Evolutionary conservation across 108 stramenopile genomes (phyloP).

Genomic region (Skeletonema marinoi): DNA sequence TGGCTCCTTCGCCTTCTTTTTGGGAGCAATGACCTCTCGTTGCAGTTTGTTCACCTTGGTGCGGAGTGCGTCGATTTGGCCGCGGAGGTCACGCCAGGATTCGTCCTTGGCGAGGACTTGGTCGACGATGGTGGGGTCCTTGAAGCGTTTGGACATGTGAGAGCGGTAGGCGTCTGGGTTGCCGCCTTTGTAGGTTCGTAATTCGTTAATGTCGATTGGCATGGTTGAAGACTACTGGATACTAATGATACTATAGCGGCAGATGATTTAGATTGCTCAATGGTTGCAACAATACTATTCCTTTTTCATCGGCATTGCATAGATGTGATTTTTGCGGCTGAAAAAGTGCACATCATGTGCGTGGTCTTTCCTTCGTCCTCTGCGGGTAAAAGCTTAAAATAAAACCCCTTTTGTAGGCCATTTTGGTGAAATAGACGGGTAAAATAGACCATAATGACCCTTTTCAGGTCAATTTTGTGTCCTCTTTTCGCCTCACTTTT

Average conservation of each 20-base stretch:
- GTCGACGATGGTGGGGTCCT: slow-evolving; percentile 89
- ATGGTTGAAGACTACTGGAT: slow-evolving; percentile 25
- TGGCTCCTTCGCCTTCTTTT: slow-evolving; percentile 92
- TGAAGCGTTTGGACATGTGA: slow-evolving; percentile 85
- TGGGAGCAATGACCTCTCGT: slow-evolving; percentile 89
- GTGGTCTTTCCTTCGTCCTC: background rate
- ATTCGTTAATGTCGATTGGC: slow-evolving; percentile 95
- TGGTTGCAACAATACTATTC: background rate
- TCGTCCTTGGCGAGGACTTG: slow-evolving; percentile 91
- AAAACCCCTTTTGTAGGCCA: too few relatives aligned
- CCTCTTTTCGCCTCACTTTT: too few relatives aligned
- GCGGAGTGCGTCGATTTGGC: slow-evolving; percentile 75
- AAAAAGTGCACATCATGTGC: background rate
- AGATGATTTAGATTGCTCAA: background rate
- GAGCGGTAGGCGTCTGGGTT: slow-evolving; percentile 88
- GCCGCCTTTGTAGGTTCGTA: slow-evolving; percentile 93
- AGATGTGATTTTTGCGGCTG: background rate
- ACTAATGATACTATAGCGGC: background rate
- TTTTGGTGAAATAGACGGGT: too few relatives aligned
- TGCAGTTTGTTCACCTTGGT: slow-evolving; percentile 90
- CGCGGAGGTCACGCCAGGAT: slow-evolving; percentile 82
- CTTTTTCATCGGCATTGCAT: background rate
- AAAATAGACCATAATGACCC: too few relatives aligned
- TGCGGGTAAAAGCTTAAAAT: too few relatives aligned
- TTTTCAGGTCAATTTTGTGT: too few relatives aligned